These are phyloP conservation scores for Odontarrhena argentea DNA, from an alignment of 345 rosid genomes.

Conservation along the genomic window DNA sequence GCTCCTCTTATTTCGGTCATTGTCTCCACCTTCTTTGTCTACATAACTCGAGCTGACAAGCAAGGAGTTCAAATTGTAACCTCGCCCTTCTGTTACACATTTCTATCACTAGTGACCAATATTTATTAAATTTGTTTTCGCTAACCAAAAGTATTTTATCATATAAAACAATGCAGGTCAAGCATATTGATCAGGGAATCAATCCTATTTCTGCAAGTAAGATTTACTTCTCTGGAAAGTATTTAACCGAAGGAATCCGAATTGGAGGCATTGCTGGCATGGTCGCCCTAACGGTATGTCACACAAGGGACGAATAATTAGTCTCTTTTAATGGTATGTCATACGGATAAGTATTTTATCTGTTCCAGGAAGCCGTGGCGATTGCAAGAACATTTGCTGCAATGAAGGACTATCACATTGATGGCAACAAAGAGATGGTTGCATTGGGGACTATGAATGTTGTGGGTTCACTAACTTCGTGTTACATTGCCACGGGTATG, in stretches of 20 bases:
- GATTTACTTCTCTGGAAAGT: constrained; percentile 67
- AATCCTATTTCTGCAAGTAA: constrained; percentile 71
- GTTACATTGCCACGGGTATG: constrained; percentile 89
- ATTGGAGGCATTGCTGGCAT: constrained; percentile 81
- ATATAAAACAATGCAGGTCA: constrained; percentile 56
- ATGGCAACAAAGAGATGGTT: constrained; percentile 98
- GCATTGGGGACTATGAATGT: constrained; percentile 92
- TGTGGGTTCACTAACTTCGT: constrained; percentile 89
- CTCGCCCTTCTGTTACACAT: background rate
- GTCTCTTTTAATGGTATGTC: background rate
- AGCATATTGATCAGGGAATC: constrained; percentile 77
- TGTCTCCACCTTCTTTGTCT: constrained; percentile 81
- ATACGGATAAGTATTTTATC: too few species aligned
- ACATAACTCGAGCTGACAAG: constrained; percentile 82
- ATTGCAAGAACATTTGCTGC: constrained; percentile 95
- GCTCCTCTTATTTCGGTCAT: constrained; percentile 83
- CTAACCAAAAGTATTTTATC: background rate
- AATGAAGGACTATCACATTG: constrained; percentile 89
- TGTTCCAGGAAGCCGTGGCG: constrained; percentile 79
- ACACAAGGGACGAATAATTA: background rate
- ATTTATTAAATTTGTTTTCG: background rate
- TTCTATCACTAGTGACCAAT: background rate
- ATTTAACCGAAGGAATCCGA: constrained; percentile 64
- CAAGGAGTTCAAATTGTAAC: constrained; percentile 84
- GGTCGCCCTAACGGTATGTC: constrained; percentile 81